Conservation (phyloP, 495 filamentous ascomycete genomes). For the Evernia prunastri region DNA sequence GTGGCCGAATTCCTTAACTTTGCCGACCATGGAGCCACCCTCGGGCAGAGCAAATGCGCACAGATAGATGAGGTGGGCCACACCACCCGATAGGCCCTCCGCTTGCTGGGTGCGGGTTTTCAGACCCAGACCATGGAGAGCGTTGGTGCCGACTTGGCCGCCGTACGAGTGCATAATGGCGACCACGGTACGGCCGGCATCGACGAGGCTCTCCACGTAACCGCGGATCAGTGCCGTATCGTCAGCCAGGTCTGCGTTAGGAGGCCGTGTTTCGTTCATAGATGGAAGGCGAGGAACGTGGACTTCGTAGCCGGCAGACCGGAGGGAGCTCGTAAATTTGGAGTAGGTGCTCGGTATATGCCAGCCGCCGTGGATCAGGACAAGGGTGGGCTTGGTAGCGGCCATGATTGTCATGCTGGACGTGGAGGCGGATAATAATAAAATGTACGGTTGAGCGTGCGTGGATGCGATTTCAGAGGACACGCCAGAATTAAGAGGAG, state of each 20-base stretch:
- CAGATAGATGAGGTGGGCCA: constrained; percentile 34
- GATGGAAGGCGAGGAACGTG: constrained; percentile 31
- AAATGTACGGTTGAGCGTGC: not conserved
- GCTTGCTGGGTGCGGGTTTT: constrained; percentile 8
- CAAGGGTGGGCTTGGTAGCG: constrained; percentile 20
- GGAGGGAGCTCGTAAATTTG: constrained; percentile 30
- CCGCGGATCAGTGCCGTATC: constrained; percentile 27
- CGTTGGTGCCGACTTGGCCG: constrained; percentile 35
- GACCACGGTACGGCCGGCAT: constrained; percentile 25
- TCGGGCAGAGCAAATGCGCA: constrained; percentile 27
- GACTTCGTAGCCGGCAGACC: constrained; percentile 28
- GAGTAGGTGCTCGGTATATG: constrained; percentile 29
- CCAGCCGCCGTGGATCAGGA: constrained; percentile 32
- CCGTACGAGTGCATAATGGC: constrained; percentile 38
- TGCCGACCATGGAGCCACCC: constrained; percentile 28
- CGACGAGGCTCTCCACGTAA: constrained; percentile 28
- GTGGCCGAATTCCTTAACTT: constrained; percentile 30
- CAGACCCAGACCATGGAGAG: constrained; percentile 28
- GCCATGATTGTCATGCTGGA: not conserved
- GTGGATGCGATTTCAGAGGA: no score
- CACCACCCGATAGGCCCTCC: constrained; percentile 19
- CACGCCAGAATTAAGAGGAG: no score
- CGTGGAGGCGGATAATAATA: not conserved
- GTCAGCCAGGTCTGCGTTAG: constrained; percentile 6
- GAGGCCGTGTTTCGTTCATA: constrained; percentile 20